Evolutionary conservation across 2,329 filamentous ascomycete species (phyloP).

Genomic region (Thielaviopsis punctulata): DNA sequence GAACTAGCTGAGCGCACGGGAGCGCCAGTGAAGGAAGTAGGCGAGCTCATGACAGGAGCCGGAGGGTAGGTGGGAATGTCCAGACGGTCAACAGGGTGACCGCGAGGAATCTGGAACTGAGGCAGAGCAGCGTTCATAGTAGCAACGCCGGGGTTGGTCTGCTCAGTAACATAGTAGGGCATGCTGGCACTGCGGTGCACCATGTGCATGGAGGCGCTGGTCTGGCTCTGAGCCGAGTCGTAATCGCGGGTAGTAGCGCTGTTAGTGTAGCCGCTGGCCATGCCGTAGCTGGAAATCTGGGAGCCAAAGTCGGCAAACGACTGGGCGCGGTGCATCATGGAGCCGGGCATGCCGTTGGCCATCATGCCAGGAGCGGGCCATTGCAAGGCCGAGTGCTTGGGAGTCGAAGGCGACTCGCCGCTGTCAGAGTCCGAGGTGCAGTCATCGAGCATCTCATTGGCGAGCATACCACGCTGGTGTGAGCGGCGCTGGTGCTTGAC

Average conservation of each 20-base stretch:
- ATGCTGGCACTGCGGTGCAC: conserved; percentile 32
- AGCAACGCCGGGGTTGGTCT: conserved; percentile 42
- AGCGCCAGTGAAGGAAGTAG: conserved; percentile 38
- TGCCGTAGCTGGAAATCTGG: conserved; percentile 26
- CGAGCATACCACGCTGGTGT: conserved; percentile 40
- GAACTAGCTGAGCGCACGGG: conserved; percentile 36
- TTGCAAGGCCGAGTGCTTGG: conserved; percentile 32
- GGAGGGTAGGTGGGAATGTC: conserved; percentile 31
- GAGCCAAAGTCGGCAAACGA: conserved; percentile 39
- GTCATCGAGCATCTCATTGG: conserved; percentile 35
- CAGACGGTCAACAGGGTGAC: conserved; percentile 27
- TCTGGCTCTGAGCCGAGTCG: conserved; percentile 21
- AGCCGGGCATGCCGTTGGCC: conserved; percentile 21
- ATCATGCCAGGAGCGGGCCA: conserved; percentile 31
- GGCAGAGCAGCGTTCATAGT: conserved; percentile 40
- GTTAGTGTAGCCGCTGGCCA: conserved; percentile 15
- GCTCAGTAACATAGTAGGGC: conserved; percentile 42
- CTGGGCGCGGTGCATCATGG: conserved; percentile 32
- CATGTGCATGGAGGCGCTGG: conserved; percentile 24
- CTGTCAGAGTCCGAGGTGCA: conserved; percentile 38
- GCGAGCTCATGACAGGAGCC: conserved; percentile 36
- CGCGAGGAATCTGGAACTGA: conserved; percentile 34
- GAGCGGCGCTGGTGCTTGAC: conserved; percentile 48
- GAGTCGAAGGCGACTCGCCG: conserved; percentile 42
- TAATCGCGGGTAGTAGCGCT: conserved; percentile 21